Conservation (phyloP, 495 filamentous ascomycete genomes). For the Letharia lupina region DNA sequence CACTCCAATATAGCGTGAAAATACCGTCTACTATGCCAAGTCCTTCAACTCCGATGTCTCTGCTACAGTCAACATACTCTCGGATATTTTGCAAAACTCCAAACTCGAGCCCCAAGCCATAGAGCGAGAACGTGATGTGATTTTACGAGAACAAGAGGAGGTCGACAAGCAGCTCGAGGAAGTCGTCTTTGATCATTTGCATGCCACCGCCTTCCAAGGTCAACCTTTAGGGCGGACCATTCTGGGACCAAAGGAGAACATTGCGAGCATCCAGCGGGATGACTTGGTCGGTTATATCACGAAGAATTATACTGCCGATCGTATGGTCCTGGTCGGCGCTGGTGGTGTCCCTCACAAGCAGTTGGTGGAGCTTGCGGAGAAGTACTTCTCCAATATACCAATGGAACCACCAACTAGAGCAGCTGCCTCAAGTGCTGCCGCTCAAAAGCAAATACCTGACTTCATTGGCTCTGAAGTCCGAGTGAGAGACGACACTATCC, state of each 20-base stretch:
- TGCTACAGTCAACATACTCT: conserved; percentile 90
- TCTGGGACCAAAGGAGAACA: conserved; percentile 95
- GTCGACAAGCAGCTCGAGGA: conserved; percentile 99
- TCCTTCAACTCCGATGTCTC: conserved; percentile 96
- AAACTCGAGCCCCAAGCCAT: conserved; percentile 89
- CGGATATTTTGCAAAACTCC: conserved; percentile 98
- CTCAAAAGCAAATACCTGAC: conserved; percentile 78
- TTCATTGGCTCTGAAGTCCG: conserved; percentile 95
- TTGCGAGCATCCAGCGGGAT: conserved; percentile 82
- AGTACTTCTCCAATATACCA: conserved; percentile 79
- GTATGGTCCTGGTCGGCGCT: conserved; percentile 96
- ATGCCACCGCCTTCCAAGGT: conserved; percentile 93
- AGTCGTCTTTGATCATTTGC: conserved; percentile 98
- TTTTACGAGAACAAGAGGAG: conserved; percentile 97
- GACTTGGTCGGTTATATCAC: conserved; percentile 95
- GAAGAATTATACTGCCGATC: conserved; percentile 97
- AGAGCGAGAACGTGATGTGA: conserved; percentile 95
- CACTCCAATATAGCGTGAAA: conserved; percentile 62
- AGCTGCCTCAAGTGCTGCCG: conserved; percentile 51
- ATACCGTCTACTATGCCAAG: conserved; percentile 99
- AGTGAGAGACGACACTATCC: conserved; percentile 90
- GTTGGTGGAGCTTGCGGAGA: conserved; percentile 91
- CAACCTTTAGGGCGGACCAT: conserved; percentile 97
- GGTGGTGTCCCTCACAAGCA: conserved; percentile 90
- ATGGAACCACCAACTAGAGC: conserved; percentile 61